A percentile compares a stretch with the other conserved stretches of the same genome.
These are phyloP conservation scores for Agarophyton chilense DNA, from an alignment of 23 red algal genomes.

Conservation along the genomic window DNA sequence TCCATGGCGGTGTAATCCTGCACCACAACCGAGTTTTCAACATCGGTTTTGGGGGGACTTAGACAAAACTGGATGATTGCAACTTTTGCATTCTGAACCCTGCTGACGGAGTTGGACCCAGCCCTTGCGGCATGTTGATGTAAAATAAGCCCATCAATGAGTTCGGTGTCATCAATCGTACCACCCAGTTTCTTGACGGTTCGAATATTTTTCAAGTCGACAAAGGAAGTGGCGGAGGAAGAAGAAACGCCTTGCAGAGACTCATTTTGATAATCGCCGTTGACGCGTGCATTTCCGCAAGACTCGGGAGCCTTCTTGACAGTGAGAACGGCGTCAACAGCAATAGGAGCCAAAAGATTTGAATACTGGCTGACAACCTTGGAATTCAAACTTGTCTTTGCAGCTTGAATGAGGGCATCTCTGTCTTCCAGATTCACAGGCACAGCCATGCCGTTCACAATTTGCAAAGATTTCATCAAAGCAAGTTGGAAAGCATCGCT, in stretches of 20 bases:
- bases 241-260: conserved; percentile 19
- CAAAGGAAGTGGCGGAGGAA: conserved; percentile 44
- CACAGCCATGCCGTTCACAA: conserved; percentile 82
- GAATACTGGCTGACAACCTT: conserved; percentile 96
- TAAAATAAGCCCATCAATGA: conserved; percentile 85
- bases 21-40: conserved; percentile 96
- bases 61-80: conserved; percentile 96
- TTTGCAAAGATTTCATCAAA: conserved; percentile 56
- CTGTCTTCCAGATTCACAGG: conserved; percentile 87
- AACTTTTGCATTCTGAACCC: conserved; percentile 84
- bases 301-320: conserved; percentile 48
- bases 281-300: conserved; percentile 6
- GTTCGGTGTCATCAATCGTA: conserved; percentile 91
- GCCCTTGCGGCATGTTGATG: conserved; percentile 73
- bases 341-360: conserved; percentile 91
- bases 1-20: conserved; percentile 99
- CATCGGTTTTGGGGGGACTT: conserved; percentile 95
- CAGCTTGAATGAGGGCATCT: conserved; percentile 82
- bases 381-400: conserved; percentile 88
- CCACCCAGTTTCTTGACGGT: conserved; percentile 95
- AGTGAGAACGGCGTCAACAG: conserved; percentile 91
- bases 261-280: background rate
- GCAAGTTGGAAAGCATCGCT: conserved; percentile 88
- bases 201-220: conserved; percentile 93
- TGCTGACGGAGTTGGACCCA: conserved; percentile 74